Base-by-base conservation (phyloP, 2,329 filamentous ascomycete species). In the Lasiodiplodia sp. region DNA sequence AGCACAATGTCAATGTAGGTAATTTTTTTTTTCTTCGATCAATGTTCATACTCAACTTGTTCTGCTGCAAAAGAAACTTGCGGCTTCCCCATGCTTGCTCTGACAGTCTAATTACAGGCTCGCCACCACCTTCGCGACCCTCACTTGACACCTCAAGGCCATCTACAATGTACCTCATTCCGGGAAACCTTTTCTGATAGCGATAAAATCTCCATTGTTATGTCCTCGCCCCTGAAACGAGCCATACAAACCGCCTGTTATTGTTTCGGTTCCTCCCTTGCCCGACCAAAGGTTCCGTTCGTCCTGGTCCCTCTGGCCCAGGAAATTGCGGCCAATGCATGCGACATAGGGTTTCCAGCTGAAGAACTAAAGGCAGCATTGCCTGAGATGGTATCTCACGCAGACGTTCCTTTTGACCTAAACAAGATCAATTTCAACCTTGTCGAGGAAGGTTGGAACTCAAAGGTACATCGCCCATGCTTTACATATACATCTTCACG, bases 121-220 rank as follows among this genome's bases (percentile, higher is more conserved):
- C 31, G 90, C 86, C 71, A 93, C 94, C 80, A 91, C 70, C 83
- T 97, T 47, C 89, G 78, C n/a, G 94, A 97, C 76, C 94, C 94
- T 1, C 83, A 88, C 69, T 87, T 97, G 66, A 97, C 94, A 1
- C 83, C 87, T 0, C 84, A 90, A 18, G 94, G 94, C 73, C 84
- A 90, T 76, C 75, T 88, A 71, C 93, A 97, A 85, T 96, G 93
- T 82, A 82, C 79, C 31, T 78, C 80, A 18, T 88, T 97, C 51
- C 80, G 86, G 73, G 77, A 82, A 18, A 71, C 72, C 28, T 97
- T 96, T 77, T 87, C 91, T 12, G 80, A 87, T 78, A 90, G 75
- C 64, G 65, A 72, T 25, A 69, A 71, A 2, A 83, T 96, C 75
- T 90, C 91, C 5, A 85, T 91, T 72, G 85, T 97, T 14, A 86